phyloP scores from a whole-genome alignment of 1,139 yeast species.

The Diutina catenulata region DNA sequence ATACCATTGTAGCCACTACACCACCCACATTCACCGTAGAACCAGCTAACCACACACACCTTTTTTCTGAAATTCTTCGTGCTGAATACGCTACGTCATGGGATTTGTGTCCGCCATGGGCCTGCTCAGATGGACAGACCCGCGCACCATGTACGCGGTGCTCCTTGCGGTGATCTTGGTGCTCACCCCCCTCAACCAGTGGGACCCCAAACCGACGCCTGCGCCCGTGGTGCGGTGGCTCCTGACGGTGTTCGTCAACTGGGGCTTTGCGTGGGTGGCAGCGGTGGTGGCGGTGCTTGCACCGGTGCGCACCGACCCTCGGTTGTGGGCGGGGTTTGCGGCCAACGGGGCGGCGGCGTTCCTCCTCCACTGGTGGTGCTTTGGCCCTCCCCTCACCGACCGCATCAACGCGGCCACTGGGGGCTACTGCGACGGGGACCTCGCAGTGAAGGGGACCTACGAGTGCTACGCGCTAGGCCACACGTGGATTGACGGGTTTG shows the following conservation, averaged over 20 bases:
- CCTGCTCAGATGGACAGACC: too few relatives aligned
- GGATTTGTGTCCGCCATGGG: too few relatives aligned
- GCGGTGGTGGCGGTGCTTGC: conserved; percentile 10
- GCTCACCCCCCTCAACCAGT: neutral
- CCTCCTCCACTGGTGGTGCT: conserved; percentile 27
- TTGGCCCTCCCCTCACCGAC: conserved; percentile 35
- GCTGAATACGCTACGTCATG: too few relatives aligned
- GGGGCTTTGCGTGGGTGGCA: conserved; percentile 22
- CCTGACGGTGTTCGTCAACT: conserved; percentile 13
- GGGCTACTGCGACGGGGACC: conserved; percentile 22
- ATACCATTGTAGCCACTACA: too few relatives aligned
- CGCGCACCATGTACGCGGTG: neutral
- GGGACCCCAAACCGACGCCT: neutral
- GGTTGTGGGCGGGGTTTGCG: conserved; percentile 9
- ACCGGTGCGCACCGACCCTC: conserved; percentile 6
- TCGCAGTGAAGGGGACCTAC: conserved; percentile 6
- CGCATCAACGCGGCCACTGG: conserved; percentile 27
- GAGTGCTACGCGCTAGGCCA: conserved; percentile 13
- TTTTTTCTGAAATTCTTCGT: too few relatives aligned
- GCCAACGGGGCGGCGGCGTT: conserved; percentile 12
- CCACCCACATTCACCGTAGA: too few relatives aligned
- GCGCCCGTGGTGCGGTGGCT: conserved; percentile 10
- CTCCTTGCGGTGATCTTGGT: neutral
- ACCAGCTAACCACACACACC: too few relatives aligned
- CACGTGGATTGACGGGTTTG: conserved; percentile 47